These are phyloP conservation scores for Hawksworthiomyces lignivorus DNA, from an alignment of 2,329 filamentous ascomycete species.

Conservation along the genomic window DNA sequence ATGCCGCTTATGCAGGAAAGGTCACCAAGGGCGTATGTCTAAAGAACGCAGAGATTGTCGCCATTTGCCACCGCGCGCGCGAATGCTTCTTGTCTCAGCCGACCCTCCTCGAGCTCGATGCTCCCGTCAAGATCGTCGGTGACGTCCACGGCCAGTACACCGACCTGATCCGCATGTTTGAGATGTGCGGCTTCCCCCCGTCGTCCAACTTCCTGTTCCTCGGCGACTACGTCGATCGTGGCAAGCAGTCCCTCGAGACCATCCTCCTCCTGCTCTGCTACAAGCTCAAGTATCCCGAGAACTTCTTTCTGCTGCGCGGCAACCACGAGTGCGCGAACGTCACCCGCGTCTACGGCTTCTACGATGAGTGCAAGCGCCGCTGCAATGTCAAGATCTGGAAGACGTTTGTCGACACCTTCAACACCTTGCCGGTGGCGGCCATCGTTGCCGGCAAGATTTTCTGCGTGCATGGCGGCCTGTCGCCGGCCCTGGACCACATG, in stretches of 20 bases:
- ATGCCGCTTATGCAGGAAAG: conserved; percentile 92
- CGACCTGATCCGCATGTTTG: conserved; percentile 91
- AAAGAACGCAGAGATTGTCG: conserved; percentile 94
- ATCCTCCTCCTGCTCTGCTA: conserved; percentile 90
- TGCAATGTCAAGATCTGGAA: conserved; percentile 99
- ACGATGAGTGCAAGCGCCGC: conserved; percentile 93
- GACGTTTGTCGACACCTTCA: conserved; percentile 94
- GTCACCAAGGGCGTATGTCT: conserved; percentile 95
- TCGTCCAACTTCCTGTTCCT: conserved; percentile 88
- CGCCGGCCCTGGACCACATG: conserved; percentile 90
- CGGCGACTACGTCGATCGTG: conserved; percentile 92
- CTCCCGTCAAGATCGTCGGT: conserved; percentile 95
- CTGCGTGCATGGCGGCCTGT: conserved; percentile 91
- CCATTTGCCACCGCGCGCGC: conserved; percentile 81
- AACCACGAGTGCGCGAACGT: conserved; percentile 98
- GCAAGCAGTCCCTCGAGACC: conserved; percentile 92
- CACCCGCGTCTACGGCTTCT: conserved; percentile 92
- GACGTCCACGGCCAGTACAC: conserved; percentile 97
- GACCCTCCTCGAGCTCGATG: conserved; percentile 81
- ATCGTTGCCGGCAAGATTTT: conserved; percentile 98
- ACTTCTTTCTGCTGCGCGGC: conserved; percentile 89
- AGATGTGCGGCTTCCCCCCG: conserved; percentile 96
- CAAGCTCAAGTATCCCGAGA: conserved; percentile 94
- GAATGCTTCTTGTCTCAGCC: conserved; percentile 90
- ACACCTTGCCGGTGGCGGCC: conserved; percentile 88